Percentiles rank a stretch among this genome's conserved stretches.
These are phyloP conservation scores for Phytophthora tentaculata DNA, from an alignment of 352 stramenopile genomes.

Conservation along the genomic window DNA sequence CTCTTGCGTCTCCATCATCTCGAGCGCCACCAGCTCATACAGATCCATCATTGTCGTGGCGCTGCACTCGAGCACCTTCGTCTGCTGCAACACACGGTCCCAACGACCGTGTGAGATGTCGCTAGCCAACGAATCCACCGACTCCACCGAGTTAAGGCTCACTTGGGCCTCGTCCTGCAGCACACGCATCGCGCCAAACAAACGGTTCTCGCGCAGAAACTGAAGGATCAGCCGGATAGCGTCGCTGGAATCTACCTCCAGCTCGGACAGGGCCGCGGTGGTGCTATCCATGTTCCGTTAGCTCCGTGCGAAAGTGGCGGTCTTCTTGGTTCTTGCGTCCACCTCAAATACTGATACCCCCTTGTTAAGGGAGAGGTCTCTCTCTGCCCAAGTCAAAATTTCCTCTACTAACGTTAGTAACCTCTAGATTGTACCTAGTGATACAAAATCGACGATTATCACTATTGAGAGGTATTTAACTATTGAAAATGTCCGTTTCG, in stretches of 20 bases:
- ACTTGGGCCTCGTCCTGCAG: constrained; percentile 91
- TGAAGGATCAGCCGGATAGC: constrained; percentile 92
- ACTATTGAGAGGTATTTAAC: too few relatives aligned
- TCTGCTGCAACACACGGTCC: constrained; percentile 92
- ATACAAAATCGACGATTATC: too few relatives aligned
- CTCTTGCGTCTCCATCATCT: constrained; percentile 89
- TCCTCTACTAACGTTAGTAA: too few relatives aligned
- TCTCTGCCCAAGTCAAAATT: too few relatives aligned
- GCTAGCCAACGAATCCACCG: constrained; percentile 69
- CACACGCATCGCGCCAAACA: constrained; percentile 81
- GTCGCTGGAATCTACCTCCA: constrained; percentile 78
- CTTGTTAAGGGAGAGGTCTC: too few relatives aligned
- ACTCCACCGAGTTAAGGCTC: constrained; percentile 89
- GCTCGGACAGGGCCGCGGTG: constrained; percentile 30
- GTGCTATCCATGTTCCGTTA: too few relatives aligned
- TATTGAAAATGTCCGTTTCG: too few relatives aligned
- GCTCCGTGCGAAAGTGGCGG: too few relatives aligned
- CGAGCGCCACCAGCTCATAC: constrained; percentile 90
- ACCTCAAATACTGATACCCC: too few relatives aligned
- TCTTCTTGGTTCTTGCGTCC: too few relatives aligned
- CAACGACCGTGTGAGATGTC: constrained; percentile 89
- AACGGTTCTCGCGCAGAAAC: constrained; percentile 92
- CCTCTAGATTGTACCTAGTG: too few relatives aligned
- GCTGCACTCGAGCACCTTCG: constrained; percentile 71
- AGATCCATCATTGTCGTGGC: constrained; percentile 79